phyloP scores from a whole-genome alignment of 2,329 filamentous ascomycete species.

The Aspergillus pseudotamarii region DNA sequence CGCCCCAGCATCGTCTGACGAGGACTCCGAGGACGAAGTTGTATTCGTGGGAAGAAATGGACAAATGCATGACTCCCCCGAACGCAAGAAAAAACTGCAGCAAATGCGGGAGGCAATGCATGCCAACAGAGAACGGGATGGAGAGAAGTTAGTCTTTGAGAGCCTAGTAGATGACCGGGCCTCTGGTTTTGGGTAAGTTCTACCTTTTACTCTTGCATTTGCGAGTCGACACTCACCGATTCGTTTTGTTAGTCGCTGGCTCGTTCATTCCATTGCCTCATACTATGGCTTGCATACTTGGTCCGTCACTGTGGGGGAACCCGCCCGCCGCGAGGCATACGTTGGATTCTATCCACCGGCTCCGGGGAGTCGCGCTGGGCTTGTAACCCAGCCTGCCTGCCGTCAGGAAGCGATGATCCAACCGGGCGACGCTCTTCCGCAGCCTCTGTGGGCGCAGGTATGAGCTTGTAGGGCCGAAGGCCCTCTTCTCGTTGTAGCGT shows the following conservation, averaged over 20 bases:
- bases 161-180: conserved; percentile 73
- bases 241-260: conserved; percentile 68
- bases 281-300: conserved; percentile 90
- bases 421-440: conserved; percentile 41
- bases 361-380: conserved; percentile 29
- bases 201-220: conserved; percentile 4
- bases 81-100: conserved; percentile 56
- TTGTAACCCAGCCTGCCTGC: conserved; percentile 28
- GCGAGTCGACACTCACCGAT: conserved; percentile 19
- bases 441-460: conserved; percentile 41
- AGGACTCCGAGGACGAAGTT: conserved; percentile 78
- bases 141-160: conserved; percentile 78
- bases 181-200: conserved; percentile 77
- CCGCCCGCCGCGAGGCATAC: conserved; percentile 77
- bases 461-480: conserved; percentile 19
- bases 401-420: conserved; percentile 31
- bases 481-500: too few species aligned
- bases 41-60: conserved; percentile 79
- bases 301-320: conserved; percentile 72
- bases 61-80: conserved; percentile 62
- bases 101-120: conserved; percentile 42
- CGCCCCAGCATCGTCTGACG: conserved; percentile 42
- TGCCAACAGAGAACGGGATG: conserved; percentile 48
- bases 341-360: conserved; percentile 63
- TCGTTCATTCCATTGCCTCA: conserved; percentile 86